phyloP scores from a whole-genome alignment of 177 flowering plant genomes.

The Vitis hybrid region DNA sequence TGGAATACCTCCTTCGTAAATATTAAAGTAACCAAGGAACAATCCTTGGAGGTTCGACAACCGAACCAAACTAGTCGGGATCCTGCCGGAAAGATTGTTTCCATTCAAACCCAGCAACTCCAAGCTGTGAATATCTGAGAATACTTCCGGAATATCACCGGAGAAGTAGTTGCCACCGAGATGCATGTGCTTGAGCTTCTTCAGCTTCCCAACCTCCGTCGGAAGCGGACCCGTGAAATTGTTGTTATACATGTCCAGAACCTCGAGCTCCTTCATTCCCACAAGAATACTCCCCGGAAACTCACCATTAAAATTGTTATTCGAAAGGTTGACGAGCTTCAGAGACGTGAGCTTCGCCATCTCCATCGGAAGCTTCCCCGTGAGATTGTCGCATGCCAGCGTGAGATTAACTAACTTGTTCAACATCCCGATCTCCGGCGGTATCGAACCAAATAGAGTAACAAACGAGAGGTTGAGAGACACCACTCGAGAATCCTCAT shows the following conservation, averaged over 20 bases:
- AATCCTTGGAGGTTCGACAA: slow-evolving; percentile 49
- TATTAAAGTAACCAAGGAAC: slow-evolving; percentile 63
- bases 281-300: slow-evolving; percentile 41
- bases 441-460: slow-evolving; percentile 46
- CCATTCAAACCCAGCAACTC: slow-evolving; percentile 64
- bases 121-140: slow-evolving; percentile 52
- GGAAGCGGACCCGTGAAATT: slow-evolving; percentile 67
- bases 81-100: slow-evolving; percentile 45
- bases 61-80: slow-evolving; percentile 50
- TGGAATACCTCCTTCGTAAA: slow-evolving; percentile 68
- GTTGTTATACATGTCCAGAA: slow-evolving; percentile 68
- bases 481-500: slow-evolving; percentile 43
- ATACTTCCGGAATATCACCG: slow-evolving; percentile 67
- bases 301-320: slow-evolving; percentile 37
- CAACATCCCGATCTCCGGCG: slow-evolving; percentile 70
- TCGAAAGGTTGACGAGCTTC: slow-evolving; percentile 55
- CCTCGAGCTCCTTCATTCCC: slow-evolving; percentile 44
- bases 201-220: slow-evolving; percentile 31
- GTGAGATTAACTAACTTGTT: slow-evolving; percentile 55
- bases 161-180: slow-evolving; percentile 78
- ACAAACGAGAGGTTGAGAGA: slow-evolving; percentile 52
- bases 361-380: slow-evolving; percentile 59
- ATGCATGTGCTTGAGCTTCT: slow-evolving; percentile 39
- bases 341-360: slow-evolving; percentile 50
- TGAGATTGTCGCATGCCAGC: slow-evolving; percentile 39